phyloP scores from a whole-genome alignment of 2,329 filamentous ascomycete species.

The Exophiala xenobiotica region DNA sequence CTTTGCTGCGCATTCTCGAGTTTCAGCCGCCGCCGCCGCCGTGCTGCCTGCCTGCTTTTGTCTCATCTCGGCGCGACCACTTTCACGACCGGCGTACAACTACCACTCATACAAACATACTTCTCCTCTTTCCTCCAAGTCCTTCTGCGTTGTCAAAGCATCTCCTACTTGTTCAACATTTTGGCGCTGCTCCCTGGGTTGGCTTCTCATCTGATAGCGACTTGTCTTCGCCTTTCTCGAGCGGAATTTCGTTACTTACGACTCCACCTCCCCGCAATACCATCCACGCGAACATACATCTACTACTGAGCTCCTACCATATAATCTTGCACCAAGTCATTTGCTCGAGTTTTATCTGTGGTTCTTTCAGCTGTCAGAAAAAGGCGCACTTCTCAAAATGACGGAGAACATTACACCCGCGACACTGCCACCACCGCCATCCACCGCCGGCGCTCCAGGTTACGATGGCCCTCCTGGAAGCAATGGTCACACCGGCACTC shows the following conservation, averaged over 20 bases:
- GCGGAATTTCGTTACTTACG: conserved; percentile 20
- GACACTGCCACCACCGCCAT: conserved; percentile 62
- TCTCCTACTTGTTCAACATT: conserved; percentile 20
- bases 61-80: conserved; percentile 24
- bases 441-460: conserved; percentile 69
- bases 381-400: conserved; percentile 54
- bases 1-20: conserved; percentile 17
- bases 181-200: conserved; percentile 23
- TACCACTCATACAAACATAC: conserved; percentile 9
- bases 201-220: conserved; percentile 28
- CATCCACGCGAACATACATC: conserved; percentile 12
- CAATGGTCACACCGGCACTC: conserved; percentile 51
- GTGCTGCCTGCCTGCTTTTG: conserved; percentile 13
- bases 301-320: conserved; percentile 11
- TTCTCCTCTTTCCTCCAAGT: conserved; percentile 11
- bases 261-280: conserved; percentile 12
- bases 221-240: conserved; percentile 22
- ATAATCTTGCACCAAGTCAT: conserved; percentile 1
- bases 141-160: conserved; percentile 18
- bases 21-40: not conserved
- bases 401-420: conserved; percentile 70
- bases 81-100: conserved; percentile 16
- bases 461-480: conserved; percentile 71
- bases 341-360: conserved; percentile 8
- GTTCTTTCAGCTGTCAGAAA: conserved; percentile 15